These are phyloP conservation scores for Talaromyces sp. DNA, from an alignment of 2,329 filamentous ascomycete species.

Conservation along the genomic window DNA sequence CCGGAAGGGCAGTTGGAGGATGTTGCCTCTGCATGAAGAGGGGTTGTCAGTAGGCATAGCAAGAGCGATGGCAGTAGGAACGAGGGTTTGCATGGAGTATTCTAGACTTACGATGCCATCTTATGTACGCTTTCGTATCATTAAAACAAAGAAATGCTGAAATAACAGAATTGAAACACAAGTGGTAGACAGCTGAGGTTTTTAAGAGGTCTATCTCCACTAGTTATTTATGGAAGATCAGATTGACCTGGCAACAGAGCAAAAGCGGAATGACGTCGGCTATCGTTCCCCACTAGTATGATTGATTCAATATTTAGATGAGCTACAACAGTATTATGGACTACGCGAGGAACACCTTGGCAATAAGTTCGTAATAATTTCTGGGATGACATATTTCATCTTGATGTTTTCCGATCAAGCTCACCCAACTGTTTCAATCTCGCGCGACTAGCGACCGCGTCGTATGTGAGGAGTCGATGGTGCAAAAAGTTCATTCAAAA, in stretches of 20 bases:
- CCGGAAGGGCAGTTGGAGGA: constrained; percentile 80
- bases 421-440: not conserved
- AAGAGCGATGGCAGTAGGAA: not conserved
- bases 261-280: constrained; percentile 19
- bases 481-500: constrained; percentile 10
- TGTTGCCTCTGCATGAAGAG: constrained; percentile 35
- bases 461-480: constrained; percentile 1
- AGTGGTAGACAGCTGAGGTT: not conserved
- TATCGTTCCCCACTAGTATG: not conserved
- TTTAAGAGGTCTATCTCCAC: constrained; percentile 8
- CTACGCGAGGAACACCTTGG: not conserved
- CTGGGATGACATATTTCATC: constrained; percentile 2
- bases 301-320: not conserved
- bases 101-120: constrained; percentile 35
- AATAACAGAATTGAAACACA: not conserved
- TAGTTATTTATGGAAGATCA: not conserved
- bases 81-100: not conserved
- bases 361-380: not conserved
- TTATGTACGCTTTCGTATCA: constrained; percentile 2
- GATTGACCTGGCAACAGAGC: constrained; percentile 18
- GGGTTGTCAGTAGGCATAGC: not conserved
- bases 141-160: not conserved
- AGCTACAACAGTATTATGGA: not conserved
- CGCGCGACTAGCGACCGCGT: not conserved
- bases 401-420: constrained; percentile 7